A percentile compares a stretch with the other conserved stretches of the same genome.
Conservation (phyloP, 106 monocot species). For the Agapanthus africanus region DNA sequence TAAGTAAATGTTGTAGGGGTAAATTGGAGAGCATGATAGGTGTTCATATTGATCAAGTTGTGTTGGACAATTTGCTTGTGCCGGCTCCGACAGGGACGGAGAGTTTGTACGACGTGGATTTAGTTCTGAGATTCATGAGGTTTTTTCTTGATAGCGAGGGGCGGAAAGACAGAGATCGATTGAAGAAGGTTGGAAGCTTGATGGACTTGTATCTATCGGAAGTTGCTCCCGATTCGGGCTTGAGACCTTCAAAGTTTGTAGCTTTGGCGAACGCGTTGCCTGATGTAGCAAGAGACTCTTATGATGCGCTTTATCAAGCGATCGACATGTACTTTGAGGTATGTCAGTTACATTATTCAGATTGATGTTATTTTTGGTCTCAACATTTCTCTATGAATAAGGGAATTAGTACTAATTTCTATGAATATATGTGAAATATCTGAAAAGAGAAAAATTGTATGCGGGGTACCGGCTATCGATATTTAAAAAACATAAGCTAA, state of each 20-base stretch:
- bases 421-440: too few relatives aligned
- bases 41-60: constrained; percentile 51
- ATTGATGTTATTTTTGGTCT: neutral
- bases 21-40: constrained; percentile 77
- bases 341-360: neutral
- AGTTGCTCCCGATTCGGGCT: constrained; percentile 71
- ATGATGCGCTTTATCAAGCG: constrained; percentile 65
- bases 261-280: constrained; percentile 54
- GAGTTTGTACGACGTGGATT: constrained; percentile 67
- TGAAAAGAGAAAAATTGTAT: too few relatives aligned
- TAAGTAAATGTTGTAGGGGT: constrained; percentile 20
- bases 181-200: constrained; percentile 60
- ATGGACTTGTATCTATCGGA: constrained; percentile 86
- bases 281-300: constrained; percentile 57
- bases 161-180: constrained; percentile 5
- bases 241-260: constrained; percentile 60
- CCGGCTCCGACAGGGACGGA: constrained; percentile 24
- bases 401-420: too few relatives aligned
- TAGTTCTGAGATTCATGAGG: constrained; percentile 58
- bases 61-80: constrained; percentile 70
- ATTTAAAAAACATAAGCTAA: too few relatives aligned
- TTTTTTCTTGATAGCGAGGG: constrained; percentile 41
- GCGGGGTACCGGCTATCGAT: too few relatives aligned
- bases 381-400: too few relatives aligned
- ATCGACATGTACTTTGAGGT: constrained; percentile 87